phyloP scores from a whole-genome alignment of 225 moss, liverwort and hornwort genomes.

The Physcomitrellopsis africana region DNA sequence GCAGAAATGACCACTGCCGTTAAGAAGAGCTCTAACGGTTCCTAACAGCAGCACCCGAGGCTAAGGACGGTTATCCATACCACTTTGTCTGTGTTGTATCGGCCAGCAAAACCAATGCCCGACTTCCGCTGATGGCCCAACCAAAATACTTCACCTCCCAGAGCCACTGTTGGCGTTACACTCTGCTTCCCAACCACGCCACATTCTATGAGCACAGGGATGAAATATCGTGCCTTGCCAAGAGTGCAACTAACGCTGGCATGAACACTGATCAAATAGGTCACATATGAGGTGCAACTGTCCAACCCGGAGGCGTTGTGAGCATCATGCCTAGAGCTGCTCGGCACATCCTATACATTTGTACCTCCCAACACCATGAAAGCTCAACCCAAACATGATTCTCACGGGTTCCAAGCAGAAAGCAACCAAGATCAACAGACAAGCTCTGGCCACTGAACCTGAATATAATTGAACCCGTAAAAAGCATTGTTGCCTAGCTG shows the following conservation, averaged over 20 bases:
- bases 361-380: background rate
- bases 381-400: constrained; percentile 21
- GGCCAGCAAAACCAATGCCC: constrained; percentile 97
- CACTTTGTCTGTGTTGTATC: constrained; percentile 98
- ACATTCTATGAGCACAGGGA: constrained; percentile 16
- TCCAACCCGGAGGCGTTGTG: background rate
- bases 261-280: background rate
- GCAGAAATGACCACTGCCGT: background rate
- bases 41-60: background rate
- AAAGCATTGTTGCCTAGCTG: constrained; percentile 98
- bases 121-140: constrained; percentile 99
- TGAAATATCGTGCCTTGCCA: background rate
- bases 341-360: background rate
- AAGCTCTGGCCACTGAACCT: constrained; percentile 53
- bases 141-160: constrained; percentile 99
- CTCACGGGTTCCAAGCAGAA: constrained; percentile 10
- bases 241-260: background rate
- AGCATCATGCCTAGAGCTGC: background rate
- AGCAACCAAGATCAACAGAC: background rate
- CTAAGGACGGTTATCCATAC: constrained; percentile 42
- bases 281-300: background rate
- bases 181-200: constrained; percentile 65
- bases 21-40: background rate
- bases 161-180: constrained; percentile 84
- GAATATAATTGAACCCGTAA: constrained; percentile 96